A percentile compares a stretch with the other conserved stretches of the same genome.
Evolutionary conservation across 257 asterid species (phyloP).

Genomic region (Primulina eburnea): DNA sequence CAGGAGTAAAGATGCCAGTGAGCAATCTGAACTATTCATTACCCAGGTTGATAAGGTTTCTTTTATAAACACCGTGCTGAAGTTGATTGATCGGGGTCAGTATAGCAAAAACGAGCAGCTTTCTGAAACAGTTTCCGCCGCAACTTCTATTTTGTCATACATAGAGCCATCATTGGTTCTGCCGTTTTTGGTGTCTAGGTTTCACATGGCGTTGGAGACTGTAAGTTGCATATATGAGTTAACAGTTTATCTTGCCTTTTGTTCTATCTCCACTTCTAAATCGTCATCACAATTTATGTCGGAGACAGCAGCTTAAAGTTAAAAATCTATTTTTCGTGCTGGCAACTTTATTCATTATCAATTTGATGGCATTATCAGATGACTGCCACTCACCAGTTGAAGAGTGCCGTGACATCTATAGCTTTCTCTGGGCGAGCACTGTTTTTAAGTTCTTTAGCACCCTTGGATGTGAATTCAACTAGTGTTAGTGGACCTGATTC

Average conservation of each 20-base stretch:
- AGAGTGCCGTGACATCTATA: conserved; percentile 90
- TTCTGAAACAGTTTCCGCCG: conserved; percentile 88
- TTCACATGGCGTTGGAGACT: conserved; percentile 97
- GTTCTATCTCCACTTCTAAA: not conserved
- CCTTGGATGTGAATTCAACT: conserved; percentile 40
- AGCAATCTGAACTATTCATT: conserved; percentile 50
- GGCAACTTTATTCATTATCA: conserved; percentile 24
- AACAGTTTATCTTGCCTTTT: conserved; percentile 6
- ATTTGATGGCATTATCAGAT: conserved; percentile 50
- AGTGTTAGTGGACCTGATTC: conserved; percentile 50
- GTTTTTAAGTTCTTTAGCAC: conserved; percentile 56
- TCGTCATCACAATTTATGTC: conserved; percentile 14
- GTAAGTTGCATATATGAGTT: conserved; percentile 48
- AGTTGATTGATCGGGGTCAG: conserved; percentile 96
- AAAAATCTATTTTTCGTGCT: conserved; percentile 7
- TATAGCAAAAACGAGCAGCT: conserved; percentile 92
- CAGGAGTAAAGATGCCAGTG: conserved; percentile 66
- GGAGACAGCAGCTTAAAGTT: conserved; percentile 20
- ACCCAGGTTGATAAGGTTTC: conserved; percentile 71
- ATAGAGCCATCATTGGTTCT: conserved; percentile 92
- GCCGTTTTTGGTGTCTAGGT: conserved; percentile 88
- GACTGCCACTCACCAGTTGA: conserved; percentile 99
- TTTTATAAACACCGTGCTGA: conserved; percentile 71
- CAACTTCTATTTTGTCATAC: conserved; percentile 91
- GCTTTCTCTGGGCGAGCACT: conserved; percentile 89